A percentile compares a stretch with the other conserved stretches of the same genome.
These are phyloP conservation scores for Chlamydomonas schloesseri DNA, from an alignment of 139 green algal species.

Conservation along the genomic window DNA sequence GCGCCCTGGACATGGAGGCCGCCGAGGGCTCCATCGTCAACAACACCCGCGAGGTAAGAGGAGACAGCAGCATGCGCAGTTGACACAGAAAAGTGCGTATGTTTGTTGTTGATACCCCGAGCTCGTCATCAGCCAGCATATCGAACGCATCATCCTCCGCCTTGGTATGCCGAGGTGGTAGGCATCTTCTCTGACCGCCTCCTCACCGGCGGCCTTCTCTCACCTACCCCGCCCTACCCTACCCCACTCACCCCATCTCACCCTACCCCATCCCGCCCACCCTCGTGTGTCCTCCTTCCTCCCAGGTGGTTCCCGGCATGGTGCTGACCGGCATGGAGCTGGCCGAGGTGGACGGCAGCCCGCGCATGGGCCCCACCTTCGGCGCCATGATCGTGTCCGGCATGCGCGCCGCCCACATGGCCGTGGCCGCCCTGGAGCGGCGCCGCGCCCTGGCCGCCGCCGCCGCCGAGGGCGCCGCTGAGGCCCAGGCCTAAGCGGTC, in stretches of 20 bases:
- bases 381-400: conserved; percentile 96
- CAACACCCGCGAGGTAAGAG: conserved; percentile 57
- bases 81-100: too few species aligned
- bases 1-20: conserved; percentile 97
- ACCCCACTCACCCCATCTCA: too few species aligned
- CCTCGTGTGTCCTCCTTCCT: too few species aligned
- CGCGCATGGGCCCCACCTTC: conserved; percentile 97
- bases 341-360: conserved; percentile 79
- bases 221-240: conserved; percentile 4
- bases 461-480: not conserved
- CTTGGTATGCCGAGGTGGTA: too few species aligned
- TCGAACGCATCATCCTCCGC: too few species aligned
- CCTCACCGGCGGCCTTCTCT: too few species aligned
- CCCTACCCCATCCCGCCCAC: too few species aligned
- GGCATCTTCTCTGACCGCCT: too few species aligned
- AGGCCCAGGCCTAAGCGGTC: not conserved
- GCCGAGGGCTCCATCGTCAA: conserved; percentile 93
- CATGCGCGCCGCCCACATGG: conserved; percentile 92
- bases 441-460: conserved; percentile 41
- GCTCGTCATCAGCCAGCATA: too few species aligned
- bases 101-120: not conserved
- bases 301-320: conserved; percentile 92
- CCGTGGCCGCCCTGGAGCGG: conserved; percentile 81
- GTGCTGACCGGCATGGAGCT: conserved; percentile 98
- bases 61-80: too few species aligned